A percentile compares a stretch with the other conserved stretches of the same genome.
phyloP scores from a whole-genome alignment of 108 stramenopile species.

The Aurantiochytrium sp. region DNA sequence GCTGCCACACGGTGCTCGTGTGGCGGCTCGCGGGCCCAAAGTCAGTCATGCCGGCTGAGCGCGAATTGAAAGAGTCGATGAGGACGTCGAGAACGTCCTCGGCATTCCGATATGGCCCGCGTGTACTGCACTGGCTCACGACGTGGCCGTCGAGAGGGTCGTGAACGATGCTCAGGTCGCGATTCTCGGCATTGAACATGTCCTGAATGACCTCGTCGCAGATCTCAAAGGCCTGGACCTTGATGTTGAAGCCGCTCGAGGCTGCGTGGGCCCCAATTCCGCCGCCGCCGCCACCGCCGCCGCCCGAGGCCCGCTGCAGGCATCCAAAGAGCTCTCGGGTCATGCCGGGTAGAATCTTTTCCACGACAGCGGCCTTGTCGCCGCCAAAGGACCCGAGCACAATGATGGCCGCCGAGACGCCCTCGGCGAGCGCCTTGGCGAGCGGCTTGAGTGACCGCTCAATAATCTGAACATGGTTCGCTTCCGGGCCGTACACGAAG shows the following conservation, averaged over 20 bases:
- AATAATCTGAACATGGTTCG: background rate
- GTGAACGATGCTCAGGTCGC: background rate
- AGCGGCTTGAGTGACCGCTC: background rate
- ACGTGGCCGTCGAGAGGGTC: constrained; percentile 11
- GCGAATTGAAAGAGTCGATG: background rate
- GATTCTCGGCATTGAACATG: constrained; percentile 3
- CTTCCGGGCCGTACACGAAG: background rate
- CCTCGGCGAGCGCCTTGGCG: constrained; percentile 5
- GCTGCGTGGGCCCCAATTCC: background rate
- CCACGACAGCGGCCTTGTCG: background rate
- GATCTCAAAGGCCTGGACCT: background rate
- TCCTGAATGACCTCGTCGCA: constrained; percentile 25
- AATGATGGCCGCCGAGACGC: background rate
- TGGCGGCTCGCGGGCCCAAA: constrained; percentile 21
- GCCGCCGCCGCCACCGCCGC: too few relatives aligned
- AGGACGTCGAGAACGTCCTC: constrained; percentile 5
- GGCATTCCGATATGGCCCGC: background rate
- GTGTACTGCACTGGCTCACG: background rate
- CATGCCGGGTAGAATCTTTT: background rate
- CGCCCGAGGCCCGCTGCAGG: background rate
- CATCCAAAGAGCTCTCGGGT: background rate
- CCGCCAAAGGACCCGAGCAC: background rate
- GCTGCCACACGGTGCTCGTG: background rate
- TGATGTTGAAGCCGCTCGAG: constrained; percentile 15
- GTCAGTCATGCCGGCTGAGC: background rate